These are phyloP conservation scores for Gorgonomyces haynaldii DNA, from an alignment of 192 early-diverging fungal species.

Conservation along the genomic window DNA sequence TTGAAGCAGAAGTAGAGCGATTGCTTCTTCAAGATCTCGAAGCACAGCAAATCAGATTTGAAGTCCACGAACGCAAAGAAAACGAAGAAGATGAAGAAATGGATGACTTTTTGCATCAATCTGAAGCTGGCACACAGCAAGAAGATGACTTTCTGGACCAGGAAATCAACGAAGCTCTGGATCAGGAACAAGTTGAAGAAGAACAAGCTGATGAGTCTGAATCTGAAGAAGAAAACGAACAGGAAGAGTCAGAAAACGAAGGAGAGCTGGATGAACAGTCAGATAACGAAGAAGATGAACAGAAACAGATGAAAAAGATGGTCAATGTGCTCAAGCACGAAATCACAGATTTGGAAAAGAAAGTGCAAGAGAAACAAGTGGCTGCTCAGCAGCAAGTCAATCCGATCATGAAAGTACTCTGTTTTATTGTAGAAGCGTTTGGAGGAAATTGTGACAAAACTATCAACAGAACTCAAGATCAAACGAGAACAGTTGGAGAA, in stretches of 20 bases:
- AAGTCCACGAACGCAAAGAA: conserved; percentile 33
- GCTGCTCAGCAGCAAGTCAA: conserved; percentile 51
- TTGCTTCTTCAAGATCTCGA: conserved; percentile 58
- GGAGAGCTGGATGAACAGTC: conserved; percentile 12
- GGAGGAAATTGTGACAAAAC: conserved; percentile 43
- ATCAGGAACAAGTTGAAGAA: conserved; percentile 23
- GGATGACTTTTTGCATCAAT: conserved; percentile 8
- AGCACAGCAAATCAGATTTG: conserved; percentile 59
- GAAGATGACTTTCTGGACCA: conserved; percentile 35
- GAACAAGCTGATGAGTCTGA: conserved; percentile 17
- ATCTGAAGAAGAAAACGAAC: conserved; percentile 16
- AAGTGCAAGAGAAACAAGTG: conserved; percentile 40
- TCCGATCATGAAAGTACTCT: conserved; percentile 57
- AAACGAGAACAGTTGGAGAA: conserved; percentile 45
- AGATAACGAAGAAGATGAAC: conserved; percentile 13
- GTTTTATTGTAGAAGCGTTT: conserved; percentile 46
- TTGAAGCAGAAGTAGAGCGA: conserved; percentile 72
- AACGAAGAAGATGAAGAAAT: conserved; percentile 26
- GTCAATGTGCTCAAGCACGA: conserved; percentile 36
- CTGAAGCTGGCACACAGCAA: conserved; percentile 36
- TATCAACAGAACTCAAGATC: conserved; percentile 45
- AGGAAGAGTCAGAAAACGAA: conserved; percentile 16
- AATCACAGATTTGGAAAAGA: conserved; percentile 49
- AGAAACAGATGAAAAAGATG: conserved; percentile 20
- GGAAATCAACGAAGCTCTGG: conserved; percentile 17